Evolutionary conservation across 129 eudicot species (phyloP).

Genomic region (Arctium lappa): DNA sequence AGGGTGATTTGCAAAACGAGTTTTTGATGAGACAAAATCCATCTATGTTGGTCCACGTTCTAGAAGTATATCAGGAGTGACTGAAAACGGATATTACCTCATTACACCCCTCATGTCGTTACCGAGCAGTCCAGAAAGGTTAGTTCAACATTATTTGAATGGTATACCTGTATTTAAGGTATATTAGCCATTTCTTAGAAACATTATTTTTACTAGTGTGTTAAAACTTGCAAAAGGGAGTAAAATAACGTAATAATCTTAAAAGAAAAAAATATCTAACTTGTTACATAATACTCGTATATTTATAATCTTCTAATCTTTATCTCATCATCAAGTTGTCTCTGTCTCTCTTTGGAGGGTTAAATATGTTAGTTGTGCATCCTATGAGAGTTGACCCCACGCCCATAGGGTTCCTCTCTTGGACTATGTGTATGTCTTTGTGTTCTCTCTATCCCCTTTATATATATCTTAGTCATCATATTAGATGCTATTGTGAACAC

Average conservation of each 20-base stretch:
- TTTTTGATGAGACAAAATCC: constrained; percentile 76
- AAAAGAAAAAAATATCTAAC: not conserved
- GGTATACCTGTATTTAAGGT: not conserved
- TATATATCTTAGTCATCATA: too few relatives aligned
- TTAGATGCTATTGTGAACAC: too few relatives aligned
- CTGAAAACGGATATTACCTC: constrained; percentile 89
- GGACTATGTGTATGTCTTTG: too few relatives aligned
- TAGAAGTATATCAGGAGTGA: constrained; percentile 95
- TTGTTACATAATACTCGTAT: not conserved
- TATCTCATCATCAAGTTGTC: not conserved
- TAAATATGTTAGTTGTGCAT: too few relatives aligned
- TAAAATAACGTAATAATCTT: not conserved
- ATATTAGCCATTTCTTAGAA: not conserved
- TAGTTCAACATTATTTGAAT: constrained; percentile 16
- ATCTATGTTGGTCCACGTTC: constrained; percentile 89
- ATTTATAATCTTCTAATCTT: not conserved
- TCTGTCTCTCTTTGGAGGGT: too few relatives aligned
- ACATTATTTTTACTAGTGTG: not conserved
- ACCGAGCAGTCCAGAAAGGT: constrained; percentile 63
- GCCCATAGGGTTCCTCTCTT: too few relatives aligned
- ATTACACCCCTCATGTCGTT: constrained; percentile 79
- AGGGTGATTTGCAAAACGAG: constrained; percentile 65
- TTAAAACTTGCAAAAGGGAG: not conserved
- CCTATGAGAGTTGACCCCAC: too few relatives aligned
- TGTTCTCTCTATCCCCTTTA: too few relatives aligned